Conservation (phyloP, 257 asterid genomes). For the Solanum etuberosum region DNA sequence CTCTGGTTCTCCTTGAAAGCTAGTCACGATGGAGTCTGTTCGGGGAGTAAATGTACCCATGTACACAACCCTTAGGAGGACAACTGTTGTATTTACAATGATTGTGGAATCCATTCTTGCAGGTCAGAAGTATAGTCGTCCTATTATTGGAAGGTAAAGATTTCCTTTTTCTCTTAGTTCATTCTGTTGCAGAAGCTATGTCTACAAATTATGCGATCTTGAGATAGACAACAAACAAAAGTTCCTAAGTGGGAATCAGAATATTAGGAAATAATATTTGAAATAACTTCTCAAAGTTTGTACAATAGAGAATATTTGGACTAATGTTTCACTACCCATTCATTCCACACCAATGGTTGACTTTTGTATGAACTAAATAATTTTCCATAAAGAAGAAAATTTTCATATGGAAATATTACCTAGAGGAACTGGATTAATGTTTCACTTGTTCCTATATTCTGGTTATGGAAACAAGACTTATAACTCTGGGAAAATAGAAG, state of each 20-base stretch:
- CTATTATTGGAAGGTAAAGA: slow-evolving; percentile 61
- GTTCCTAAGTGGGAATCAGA: neutral
- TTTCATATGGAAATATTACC: neutral
- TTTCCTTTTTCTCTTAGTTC: neutral
- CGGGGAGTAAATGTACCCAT: slow-evolving; percentile 93
- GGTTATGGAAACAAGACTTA: neutral
- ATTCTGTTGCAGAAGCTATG: neutral
- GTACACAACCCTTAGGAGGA: slow-evolving; percentile 94
- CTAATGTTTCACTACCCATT: neutral
- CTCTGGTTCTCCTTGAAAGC: slow-evolving; percentile 50
- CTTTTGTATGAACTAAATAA: neutral
- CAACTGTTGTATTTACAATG: slow-evolving; percentile 88
- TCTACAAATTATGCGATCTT: neutral
- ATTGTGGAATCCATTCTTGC: slow-evolving; percentile 57
- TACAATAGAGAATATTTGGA: neutral
- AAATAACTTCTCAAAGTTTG: neutral
- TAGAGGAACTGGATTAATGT: neutral
- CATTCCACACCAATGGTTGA: neutral
- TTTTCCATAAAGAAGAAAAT: neutral
- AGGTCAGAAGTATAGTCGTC: slow-evolving; percentile 50
- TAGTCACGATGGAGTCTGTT: slow-evolving; percentile 87
- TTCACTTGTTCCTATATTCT: neutral
- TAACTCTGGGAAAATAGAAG: neutral
- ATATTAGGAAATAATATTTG: neutral
- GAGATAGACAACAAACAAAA: neutral